Base-by-base conservation (phyloP, 495 filamentous ascomycete genomes). In the Aspergillus egyptiacus region DNA sequence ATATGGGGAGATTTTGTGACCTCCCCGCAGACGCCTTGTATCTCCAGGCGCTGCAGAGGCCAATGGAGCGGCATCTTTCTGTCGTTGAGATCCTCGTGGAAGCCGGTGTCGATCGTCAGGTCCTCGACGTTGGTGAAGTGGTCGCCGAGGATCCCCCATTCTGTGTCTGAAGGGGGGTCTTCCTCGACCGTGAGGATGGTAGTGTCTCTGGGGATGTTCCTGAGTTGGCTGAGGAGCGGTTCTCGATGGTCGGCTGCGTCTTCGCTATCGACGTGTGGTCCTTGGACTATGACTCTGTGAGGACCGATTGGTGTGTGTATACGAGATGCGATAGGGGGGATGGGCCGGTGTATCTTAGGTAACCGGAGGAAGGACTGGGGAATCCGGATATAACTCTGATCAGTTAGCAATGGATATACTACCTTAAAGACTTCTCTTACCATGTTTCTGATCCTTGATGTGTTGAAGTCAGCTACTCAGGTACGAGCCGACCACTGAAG, bases 1-100 rank as follows among this genome's bases (percentile, higher is more conserved):
- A 63, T 34, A 17, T 53, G 55, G 0, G 58, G 58, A 13, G 25
- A 60, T n/a, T 38, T 46, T 22, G 58, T 18, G 2, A 60, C 32
- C 13, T 58, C 56, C 11, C 30, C 46, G 11, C 46, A 51, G 2
- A 54, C 54, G 7, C 18, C 24, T 6, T 33, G 34, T 3, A 66
- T 9, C 11, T 35, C 3, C 11, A 62, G 46, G 9, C 53, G 53
- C 17, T 55, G 30, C 0, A 63, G 25, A 4, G 56, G 56, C 63
- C 63, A 63, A 22, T 66, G 63, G 10, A 40, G 19, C 9, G 63
- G 63, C 17, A 66, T 46, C 3, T 54, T 28, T 23, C 40, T 41
- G 19, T 66, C 60, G 22, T 60, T 61, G 1, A 63, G 48, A 0
- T 59, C 34, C 44, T 63, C 62, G n/a, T 60, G 43, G 25, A 46